Base-by-base conservation (phyloP, 2,329 filamentous ascomycete species). In the Huntiella moniliformis region DNA sequence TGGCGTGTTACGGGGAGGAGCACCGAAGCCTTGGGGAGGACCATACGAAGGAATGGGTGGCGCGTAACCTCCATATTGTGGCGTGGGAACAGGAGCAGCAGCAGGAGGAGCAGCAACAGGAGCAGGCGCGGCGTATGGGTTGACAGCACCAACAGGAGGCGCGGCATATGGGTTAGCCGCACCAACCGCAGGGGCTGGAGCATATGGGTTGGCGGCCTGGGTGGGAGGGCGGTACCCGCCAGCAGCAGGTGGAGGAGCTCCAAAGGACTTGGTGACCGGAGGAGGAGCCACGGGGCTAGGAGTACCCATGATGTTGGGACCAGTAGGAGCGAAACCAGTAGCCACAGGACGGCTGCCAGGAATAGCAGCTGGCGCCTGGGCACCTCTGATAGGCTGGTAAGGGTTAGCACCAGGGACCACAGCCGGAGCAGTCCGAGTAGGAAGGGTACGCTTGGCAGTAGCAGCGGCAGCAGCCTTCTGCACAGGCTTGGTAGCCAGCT, bases 401-500 rank as follows among this genome's bases (percentile, higher is more conserved):
- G 40, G 31, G 31, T 10, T 18, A 35, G 35, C 63, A 54, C 50
- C 64, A 40, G 52, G 59, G 7, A 56, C 56, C 52, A 59, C 52
- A 39, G 52, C 48, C 55, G 59, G 13, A 54, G 60, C 38, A 35
- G 34, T 34, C 15, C 40, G 40, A 32, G 40, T 32, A 17, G 47
- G 44, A 36, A 49, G 34, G n/a, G 18, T 16, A 17, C 47, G 42
- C 32, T 49, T 46, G 40, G 22, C 44, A 34, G 56, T 46, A 49
- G 57, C 55, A 31, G 56, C 50, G 31, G 53, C 54, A 44, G 57
- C 52, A 53, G 63, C 64, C 42, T 42, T 46, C 6, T 39, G 33
- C 8, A 39, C 38, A n/a, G 38, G 15, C 15, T 77, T 77, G 2
- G 81, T 92, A 2, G 91, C 87, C 56, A 88, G 73, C 62, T 77